Evolutionary conservation across 441 rosid genomes (phyloP).

Genomic region (Capsella rubella): DNA sequence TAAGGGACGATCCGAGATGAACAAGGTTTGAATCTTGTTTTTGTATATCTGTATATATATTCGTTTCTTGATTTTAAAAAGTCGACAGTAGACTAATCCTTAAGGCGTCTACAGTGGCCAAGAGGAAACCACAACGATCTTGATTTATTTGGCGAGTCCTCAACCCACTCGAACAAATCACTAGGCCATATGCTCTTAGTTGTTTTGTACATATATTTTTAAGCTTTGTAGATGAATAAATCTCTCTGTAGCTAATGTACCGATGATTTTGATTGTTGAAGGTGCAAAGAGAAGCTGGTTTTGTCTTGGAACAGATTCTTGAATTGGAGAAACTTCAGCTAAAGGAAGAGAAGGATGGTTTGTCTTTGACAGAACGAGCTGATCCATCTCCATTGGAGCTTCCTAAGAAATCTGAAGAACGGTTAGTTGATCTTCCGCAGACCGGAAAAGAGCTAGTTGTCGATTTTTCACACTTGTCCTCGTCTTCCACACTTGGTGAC

Average conservation of each 20-base stretch:
- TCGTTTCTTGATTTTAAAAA: not conserved
- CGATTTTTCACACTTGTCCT: slow-evolving; percentile 54
- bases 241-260: not conserved
- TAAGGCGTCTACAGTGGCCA: not conserved
- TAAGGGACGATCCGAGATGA: slow-evolving; percentile 31
- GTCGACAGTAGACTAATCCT: not conserved
- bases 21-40: slow-evolving; percentile 38
- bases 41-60: not conserved
- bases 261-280: slow-evolving; percentile 38
- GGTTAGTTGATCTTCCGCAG: slow-evolving; percentile 40
- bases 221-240: slow-evolving; percentile 11
- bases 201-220: not conserved
- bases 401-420: slow-evolving; percentile 45
- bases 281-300: slow-evolving; percentile 53
- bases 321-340: slow-evolving; percentile 70
- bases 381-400: slow-evolving; percentile 40
- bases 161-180: not conserved
- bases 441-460: slow-evolving; percentile 51
- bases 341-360: slow-evolving; percentile 43
- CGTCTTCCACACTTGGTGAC: slow-evolving; percentile 54
- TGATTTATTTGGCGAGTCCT: not conserved
- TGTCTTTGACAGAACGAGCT: slow-evolving; percentile 44
- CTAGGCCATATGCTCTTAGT: not conserved
- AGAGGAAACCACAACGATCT: not conserved
- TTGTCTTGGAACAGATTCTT: slow-evolving; percentile 75